Evolutionary conservation across 768 basidiomycete species (phyloP), one percentile per base, ranked within the genome.

Genomic region (Xerocomellus amylosporus): DNA sequence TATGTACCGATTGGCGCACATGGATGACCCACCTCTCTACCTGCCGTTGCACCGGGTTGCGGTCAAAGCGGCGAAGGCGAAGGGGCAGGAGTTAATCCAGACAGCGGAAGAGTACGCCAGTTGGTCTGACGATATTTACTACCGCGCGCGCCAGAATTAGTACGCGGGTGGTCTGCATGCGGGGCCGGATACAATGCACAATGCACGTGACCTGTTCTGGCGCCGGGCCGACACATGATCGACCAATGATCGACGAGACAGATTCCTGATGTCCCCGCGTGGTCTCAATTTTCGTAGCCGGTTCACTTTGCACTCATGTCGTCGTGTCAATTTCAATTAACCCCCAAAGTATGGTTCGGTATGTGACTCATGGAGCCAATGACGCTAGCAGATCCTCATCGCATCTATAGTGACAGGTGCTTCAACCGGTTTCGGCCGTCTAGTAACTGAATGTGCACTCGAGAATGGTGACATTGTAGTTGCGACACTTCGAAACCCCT

Each of bases 401-500:
- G n/a, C 28, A 22, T 24, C 13, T 31, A 42, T 14, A 76, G 79
- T 77, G 31, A 77, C 75, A 26, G 77, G 77, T 24, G 61, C 75
- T 8, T 74, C 72, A 7, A 63, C 70, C 7, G 76, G 78, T 30
- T 70, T 79, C 43, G 78, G 78, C 0, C 72, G 70, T 17, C 44
- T 60, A 12, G 58, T 72, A 36, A 65, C 65, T 20, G 73, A 75
- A 58, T 24, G 15, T 33, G 73, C 68, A n/a, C 71, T 79, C 26
- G 55, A 58, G 22, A 60, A 66, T 2, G 77, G 77, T n/a, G 75
- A 75, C 52, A 68, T 55, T 10, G 78, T 70, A 26, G 68, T 77
- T 45, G 79, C 80, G 17, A 76, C 79, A 15, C 64, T 77, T 24
- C 77, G 80, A 50, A 73, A 64, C 26, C 77, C 77, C 7, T 66